phyloP scores from a whole-genome alignment of 352 stramenopile species.

The Phytophthora quininea region DNA sequence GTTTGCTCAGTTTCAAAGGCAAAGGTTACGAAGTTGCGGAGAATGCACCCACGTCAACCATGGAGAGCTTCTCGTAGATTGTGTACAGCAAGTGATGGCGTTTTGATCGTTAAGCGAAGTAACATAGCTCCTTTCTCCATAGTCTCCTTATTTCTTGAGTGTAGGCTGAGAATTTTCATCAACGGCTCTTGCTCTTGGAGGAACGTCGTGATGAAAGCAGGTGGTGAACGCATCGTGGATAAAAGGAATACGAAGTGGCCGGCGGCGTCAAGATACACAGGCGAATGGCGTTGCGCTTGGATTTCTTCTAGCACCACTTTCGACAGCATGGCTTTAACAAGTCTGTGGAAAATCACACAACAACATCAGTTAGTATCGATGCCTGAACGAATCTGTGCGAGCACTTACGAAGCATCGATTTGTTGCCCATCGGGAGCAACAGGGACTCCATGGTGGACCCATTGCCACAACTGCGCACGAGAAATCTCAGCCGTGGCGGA shows the following conservation, averaged over 20 bases:
- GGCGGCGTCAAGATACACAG: slow-evolving; percentile 50
- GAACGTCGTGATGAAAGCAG: slow-evolving; percentile 74
- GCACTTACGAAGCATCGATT: slow-evolving; percentile 50
- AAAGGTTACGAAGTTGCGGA: slow-evolving; percentile 86
- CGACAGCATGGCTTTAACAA: slow-evolving; percentile 57
- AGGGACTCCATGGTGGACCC: slow-evolving; percentile 64
- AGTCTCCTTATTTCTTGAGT: slow-evolving; percentile 21
- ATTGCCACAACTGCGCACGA: slow-evolving; percentile 92
- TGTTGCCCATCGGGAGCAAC: slow-evolving; percentile 28
- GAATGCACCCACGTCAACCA: slow-evolving; percentile 46
- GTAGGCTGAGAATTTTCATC: slow-evolving; percentile 38
- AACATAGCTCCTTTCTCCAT: slow-evolving; percentile 34
- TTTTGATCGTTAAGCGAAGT: not conserved
- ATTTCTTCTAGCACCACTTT: slow-evolving; percentile 40
- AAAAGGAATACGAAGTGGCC: slow-evolving; percentile 65
- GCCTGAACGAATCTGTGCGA: not conserved
- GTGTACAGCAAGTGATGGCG: not conserved
- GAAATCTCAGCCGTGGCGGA: slow-evolving; percentile 95
- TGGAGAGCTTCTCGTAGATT: slow-evolving; percentile 77
- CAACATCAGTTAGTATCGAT: not conserved
- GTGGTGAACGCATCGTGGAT: slow-evolving; percentile 60
- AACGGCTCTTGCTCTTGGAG: slow-evolving; percentile 66
- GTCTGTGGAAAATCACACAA: slow-evolving; percentile 27
- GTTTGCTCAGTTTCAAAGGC: slow-evolving; percentile 55
- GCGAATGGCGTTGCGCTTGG: slow-evolving; percentile 16